A percentile compares a stretch with the other conserved stretches of the same genome.
phyloP scores from a whole-genome alignment of 2,329 filamentous ascomycete genomes.

The Pyrenophora seminiperda region DNA sequence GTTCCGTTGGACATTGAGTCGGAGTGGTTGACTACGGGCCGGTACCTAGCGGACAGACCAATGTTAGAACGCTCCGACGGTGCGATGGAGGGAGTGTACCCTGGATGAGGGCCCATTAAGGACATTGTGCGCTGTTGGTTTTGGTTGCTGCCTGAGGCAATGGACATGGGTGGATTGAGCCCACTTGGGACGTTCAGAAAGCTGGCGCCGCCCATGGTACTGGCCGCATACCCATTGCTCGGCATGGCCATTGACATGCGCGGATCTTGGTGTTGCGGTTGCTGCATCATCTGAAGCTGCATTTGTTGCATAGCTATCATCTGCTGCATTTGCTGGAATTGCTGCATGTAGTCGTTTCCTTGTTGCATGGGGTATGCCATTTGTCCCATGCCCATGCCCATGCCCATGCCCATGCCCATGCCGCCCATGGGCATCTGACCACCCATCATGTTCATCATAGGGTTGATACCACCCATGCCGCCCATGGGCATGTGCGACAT shows the following conservation, averaged over 20 bases:
- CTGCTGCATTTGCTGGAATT: slow-evolving; percentile 65
- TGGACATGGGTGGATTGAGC: slow-evolving; percentile 56
- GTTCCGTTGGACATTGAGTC: slow-evolving; percentile 39
- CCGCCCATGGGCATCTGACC: slow-evolving; percentile 35
- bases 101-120: slow-evolving; percentile 43
- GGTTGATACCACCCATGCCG: slow-evolving; percentile 24
- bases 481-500: slow-evolving; percentile 37
- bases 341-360: slow-evolving; percentile 77
- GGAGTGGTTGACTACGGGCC: slow-evolving; percentile 71
- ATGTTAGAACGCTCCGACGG: slow-evolving; percentile 95
- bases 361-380: slow-evolving; percentile 69
- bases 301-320: slow-evolving; percentile 44
- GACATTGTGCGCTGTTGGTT: slow-evolving; percentile 41
- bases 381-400: slow-evolving; percentile 36
- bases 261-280: slow-evolving; percentile 33
- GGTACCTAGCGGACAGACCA: slow-evolving; percentile 85
- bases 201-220: slow-evolving; percentile 30
- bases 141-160: slow-evolving; percentile 52
- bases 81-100: slow-evolving; percentile 88
- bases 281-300: slow-evolving; percentile 67
- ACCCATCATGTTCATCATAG: slow-evolving; percentile 37
- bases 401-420: slow-evolving; percentile 40
- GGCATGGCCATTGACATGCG: slow-evolving; percentile 34
- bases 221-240: slow-evolving; percentile 26
- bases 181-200: slow-evolving; percentile 38